phyloP scores from a whole-genome alignment of 495 filamentous ascomycete genomes.

The Lasiosphaeriaceae sp. region DNA sequence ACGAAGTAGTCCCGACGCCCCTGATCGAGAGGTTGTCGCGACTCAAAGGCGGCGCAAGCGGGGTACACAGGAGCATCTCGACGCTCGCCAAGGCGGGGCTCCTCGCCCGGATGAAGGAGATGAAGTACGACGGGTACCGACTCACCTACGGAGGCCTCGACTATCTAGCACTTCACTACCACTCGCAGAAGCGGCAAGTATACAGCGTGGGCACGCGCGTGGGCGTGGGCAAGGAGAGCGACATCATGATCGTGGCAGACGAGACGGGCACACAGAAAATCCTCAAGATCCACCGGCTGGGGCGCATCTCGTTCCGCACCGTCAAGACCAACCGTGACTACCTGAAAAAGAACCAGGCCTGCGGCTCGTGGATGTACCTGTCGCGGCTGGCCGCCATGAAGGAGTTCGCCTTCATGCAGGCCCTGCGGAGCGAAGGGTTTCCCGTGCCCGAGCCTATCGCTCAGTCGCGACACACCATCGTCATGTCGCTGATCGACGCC shows the following conservation, averaged over 20 bases:
- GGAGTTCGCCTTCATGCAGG: slow-evolving; percentile 90
- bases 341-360: slow-evolving; percentile 70
- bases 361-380: slow-evolving; percentile 94
- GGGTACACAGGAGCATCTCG: slow-evolving; percentile 85
- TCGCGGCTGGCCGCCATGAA: slow-evolving; percentile 85
- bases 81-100: slow-evolving; percentile 87
- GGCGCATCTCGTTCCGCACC: slow-evolving; percentile 92
- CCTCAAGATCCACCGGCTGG: slow-evolving; percentile 88
- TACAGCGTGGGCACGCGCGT: slow-evolving; percentile 94
- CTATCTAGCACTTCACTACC: slow-evolving; percentile 88
- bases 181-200: slow-evolving; percentile 69
- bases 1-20: slow-evolving; percentile 90
- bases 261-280: slow-evolving; percentile 61
- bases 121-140: slow-evolving; percentile 96
- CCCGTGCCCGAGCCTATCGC: slow-evolving; percentile 81
- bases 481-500: slow-evolving; percentile 88
- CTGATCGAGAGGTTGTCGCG: slow-evolving; percentile 80
- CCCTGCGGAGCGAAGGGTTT: slow-evolving; percentile 75
- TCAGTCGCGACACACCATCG: slow-evolving; percentile 87
- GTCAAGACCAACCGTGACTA: slow-evolving; percentile 97
- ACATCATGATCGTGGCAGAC: slow-evolving; percentile 88
- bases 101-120: slow-evolving; percentile 90
- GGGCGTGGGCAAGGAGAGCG: slow-evolving; percentile 94
- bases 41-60: slow-evolving; percentile 68
- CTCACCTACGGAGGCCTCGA: slow-evolving; percentile 96